Base-by-base conservation (phyloP, 2,329 filamentous ascomycete genomes). In the Phaeosphaeriaceae sp. region DNA sequence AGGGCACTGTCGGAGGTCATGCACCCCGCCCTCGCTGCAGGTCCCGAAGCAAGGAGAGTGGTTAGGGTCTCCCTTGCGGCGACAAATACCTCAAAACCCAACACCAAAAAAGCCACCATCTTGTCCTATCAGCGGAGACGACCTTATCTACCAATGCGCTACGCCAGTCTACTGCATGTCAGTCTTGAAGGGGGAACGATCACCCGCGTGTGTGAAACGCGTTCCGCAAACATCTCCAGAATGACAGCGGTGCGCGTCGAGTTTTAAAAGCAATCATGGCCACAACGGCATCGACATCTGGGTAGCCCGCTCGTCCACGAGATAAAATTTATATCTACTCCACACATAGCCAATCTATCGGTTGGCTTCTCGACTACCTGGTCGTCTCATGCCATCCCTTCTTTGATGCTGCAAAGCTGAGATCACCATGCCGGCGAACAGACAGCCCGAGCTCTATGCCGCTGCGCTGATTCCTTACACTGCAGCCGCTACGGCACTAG, bases 391-490 rank as follows among this genome's bases (percentile, higher is more conserved):
- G 40, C 15, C 35, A 24, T 52, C 32, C 55, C 60, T 44, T 35
- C 57, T 26, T 56, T 49, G 22, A 55, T 52, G 21, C 51, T 40
- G 54, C 51, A 9, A 28, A 28, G 40, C 22, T 50, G 42, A 8
- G 52, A 26, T 55, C 51, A 60, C 47, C 10, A 66, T 68, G 65
- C 42, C 52, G 23, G 52, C 54, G 21, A 64, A 65, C 52, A 52
- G 63, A 56, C 61, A 65, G 58, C 49, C 66, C 30, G 66, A 66
- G 56, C 61, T 70, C 13, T 67, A 62, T 32, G 58, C 56, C 11
- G 66, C 66, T 44, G 65, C 66, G 26, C 53, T 70, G 17, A 51
- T 62, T 51, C 57, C 68, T 10, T 70, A 69, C 40, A 58, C 62
- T 15, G 66, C 60, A 22, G 68, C 67, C 19, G 60, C 65, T n/a